Percentiles rank a stretch among this genome's conserved stretches.
Conservation (phyloP, 2,329 filamentous ascomycete genomes). For the Karstenula rhodostoma region DNA sequence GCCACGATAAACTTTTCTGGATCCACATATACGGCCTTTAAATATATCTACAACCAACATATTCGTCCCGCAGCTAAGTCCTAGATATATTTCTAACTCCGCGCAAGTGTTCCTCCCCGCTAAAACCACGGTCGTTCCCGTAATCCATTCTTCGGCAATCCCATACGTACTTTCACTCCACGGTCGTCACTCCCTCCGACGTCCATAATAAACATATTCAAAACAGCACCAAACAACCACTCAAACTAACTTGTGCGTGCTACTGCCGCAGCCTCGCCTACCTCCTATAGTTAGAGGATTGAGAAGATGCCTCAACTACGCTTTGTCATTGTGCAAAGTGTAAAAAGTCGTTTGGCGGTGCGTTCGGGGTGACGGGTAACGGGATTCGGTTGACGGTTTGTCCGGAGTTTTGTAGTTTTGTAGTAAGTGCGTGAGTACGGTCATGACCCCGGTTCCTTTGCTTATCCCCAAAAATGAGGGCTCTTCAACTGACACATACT, state of each 20-base stretch:
- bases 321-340: conserved; percentile 64
- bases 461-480: too few species aligned
- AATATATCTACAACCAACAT: not conserved
- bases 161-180: not conserved
- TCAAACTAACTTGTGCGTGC: conserved; percentile 53
- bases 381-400: conserved; percentile 57
- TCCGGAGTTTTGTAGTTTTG: conserved; percentile 66
- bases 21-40: not conserved
- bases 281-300: conserved; percentile 53
- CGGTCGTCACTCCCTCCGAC: not conserved
- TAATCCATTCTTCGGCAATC: too few species aligned
- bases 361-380: conserved; percentile 64
- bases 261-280: conserved; percentile 60
- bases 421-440: conserved; percentile 59
- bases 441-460: too few species aligned
- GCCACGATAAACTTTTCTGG: not conserved
- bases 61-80: too few species aligned
- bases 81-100: not conserved
- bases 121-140: not conserved
- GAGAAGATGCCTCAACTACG: conserved; percentile 59
- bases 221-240: conserved; percentile 1
- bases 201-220: not conserved
- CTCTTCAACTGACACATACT: not conserved
- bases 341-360: conserved; percentile 62
- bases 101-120: too few species aligned